Evolutionary conservation across 2,329 filamentous ascomycete species (phyloP).

Genomic region (Penicillium olsonii): DNA sequence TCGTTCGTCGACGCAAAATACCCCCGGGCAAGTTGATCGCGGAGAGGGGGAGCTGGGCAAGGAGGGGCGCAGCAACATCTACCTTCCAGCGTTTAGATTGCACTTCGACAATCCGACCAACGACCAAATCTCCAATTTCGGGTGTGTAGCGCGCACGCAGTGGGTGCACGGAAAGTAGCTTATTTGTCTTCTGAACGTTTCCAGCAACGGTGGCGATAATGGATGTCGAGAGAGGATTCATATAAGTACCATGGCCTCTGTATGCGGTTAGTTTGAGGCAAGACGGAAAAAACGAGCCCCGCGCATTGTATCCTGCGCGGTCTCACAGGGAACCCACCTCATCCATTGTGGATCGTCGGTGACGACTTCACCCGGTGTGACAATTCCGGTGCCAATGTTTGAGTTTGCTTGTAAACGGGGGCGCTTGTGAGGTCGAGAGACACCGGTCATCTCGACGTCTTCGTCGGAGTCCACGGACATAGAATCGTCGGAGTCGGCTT

Average conservation of each 20-base stretch:
- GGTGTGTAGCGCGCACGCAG: slow-evolving; percentile 91
- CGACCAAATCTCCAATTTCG: slow-evolving; percentile 92
- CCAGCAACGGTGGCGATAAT: slow-evolving; percentile 92
- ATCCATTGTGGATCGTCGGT: slow-evolving; percentile 97
- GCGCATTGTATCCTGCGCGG: not conserved
- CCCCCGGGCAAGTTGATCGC: slow-evolving; percentile 95
- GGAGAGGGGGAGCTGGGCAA: slow-evolving; percentile 80
- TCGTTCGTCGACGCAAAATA: slow-evolving; percentile 85
- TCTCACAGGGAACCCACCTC: slow-evolving; percentile 47
- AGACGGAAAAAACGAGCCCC: not conserved
- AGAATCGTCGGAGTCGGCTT: slow-evolving; percentile 50
- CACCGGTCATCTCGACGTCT: slow-evolving; percentile 33
- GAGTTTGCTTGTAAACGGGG: slow-evolving; percentile 27
- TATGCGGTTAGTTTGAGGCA: slow-evolving; percentile 11
- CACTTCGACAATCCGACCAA: slow-evolving; percentile 93
- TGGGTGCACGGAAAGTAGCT: slow-evolving; percentile 87
- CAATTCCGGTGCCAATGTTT: slow-evolving; percentile 55
- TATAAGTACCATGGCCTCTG: slow-evolving; percentile 91
- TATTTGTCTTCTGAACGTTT: slow-evolving; percentile 90
- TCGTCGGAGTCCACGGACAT: slow-evolving; percentile 52
- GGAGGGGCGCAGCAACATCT: slow-evolving; percentile 83
- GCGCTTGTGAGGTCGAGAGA: slow-evolving; percentile 42
- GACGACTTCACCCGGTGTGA: slow-evolving; percentile 86
- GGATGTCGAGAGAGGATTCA: slow-evolving; percentile 59
- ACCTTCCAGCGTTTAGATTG: slow-evolving; percentile 92